A percentile compares a stretch with the other conserved stretches of the same genome.
Conservation (phyloP, 2,329 filamentous ascomycete genomes). For the Arthrobotrys iridis region DNA sequence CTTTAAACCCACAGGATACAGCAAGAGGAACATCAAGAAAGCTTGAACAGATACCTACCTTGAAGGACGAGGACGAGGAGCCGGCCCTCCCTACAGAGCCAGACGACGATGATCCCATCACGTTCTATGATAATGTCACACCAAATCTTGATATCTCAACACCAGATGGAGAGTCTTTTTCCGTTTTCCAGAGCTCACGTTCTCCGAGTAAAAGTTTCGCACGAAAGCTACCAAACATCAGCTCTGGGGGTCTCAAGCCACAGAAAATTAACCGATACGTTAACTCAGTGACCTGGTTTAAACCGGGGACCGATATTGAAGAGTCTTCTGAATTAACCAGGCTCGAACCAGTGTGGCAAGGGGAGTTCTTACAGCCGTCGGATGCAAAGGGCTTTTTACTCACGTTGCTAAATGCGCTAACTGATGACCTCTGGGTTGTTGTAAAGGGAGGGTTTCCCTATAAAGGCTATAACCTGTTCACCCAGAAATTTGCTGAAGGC, state of each 20-base stretch:
- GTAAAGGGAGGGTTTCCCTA: slow-evolving; percentile 18
- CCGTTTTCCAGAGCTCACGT: background rate
- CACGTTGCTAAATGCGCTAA: background rate
- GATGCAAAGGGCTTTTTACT: slow-evolving; percentile 12
- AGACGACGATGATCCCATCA: background rate
- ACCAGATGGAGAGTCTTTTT: slow-evolving; percentile 7
- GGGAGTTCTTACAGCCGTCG: slow-evolving; percentile 12
- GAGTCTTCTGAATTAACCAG: slow-evolving; percentile 7
- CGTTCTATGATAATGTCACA: background rate
- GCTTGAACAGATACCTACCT: background rate
- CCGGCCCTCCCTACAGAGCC: slow-evolving; percentile 8
- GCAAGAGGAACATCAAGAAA: slow-evolving; percentile 4
- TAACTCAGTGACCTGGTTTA: slow-evolving; percentile 24
- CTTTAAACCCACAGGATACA: slow-evolving; percentile 1
- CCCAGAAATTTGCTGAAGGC: slow-evolving; percentile 11
- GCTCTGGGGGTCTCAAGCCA: background rate
- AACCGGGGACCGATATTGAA: background rate
- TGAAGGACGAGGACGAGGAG: slow-evolving; percentile 17
- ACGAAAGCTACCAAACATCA: background rate
- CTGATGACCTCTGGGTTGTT: slow-evolving; percentile 16
- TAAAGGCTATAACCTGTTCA: slow-evolving; percentile 21
- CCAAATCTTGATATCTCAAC: slow-evolving; percentile 19
- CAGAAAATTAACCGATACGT: background rate
- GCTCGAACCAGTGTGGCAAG: slow-evolving; percentile 25
- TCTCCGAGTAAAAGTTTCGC: background rate